Base-by-base conservation (phyloP, 2,329 filamentous ascomycete species). In the Botrytis fragariae region DNA sequence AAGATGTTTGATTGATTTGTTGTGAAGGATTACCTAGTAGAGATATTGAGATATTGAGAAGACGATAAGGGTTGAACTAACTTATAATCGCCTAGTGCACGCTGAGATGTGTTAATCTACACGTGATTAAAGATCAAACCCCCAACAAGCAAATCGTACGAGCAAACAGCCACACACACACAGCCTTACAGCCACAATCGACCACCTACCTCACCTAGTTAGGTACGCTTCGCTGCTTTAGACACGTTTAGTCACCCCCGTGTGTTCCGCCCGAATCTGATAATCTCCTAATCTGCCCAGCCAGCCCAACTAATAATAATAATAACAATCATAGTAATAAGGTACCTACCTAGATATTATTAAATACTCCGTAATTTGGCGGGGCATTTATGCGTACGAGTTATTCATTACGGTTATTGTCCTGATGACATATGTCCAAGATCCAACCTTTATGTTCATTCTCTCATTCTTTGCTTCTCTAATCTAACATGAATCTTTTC, bases 401-500 rank as follows among this genome's bases (percentile, higher is more conserved):
- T 72, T 51, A 72, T 72, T 63, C 62, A 59, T 72, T 72, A 54
- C 57, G 69, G 32, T 32, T 67, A 65, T 63, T 48, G 29, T 68
- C 42, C 62, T 59, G 37, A 72, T 68, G 62, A 59, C 62, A 67
- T 72, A 65, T 72, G 69, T 18, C 45, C 25, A 64, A 54, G 32
- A 64, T 29, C 20, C 44, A 25, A 44, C 65, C 48, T 57, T 69
- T 48, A 69, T 37, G 57, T 44, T 67, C 45, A 39, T 37, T 32
- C 67, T 69, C 32, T 61, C 39, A 20, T 70, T 72, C 60, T 59
- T 45, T 65, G 54, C 60, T 72, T 22, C 9, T 71, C 73, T 74
- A 70, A 37, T 74, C 35, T 70, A 63, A 54, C 65, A 77, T 77
- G 76, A 75, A 44, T 51, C 61, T 71, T 35, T 69, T 71, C 67